Conservation (phyloP, 257 asterid genomes). For the Ehretia macrophylla region DNA sequence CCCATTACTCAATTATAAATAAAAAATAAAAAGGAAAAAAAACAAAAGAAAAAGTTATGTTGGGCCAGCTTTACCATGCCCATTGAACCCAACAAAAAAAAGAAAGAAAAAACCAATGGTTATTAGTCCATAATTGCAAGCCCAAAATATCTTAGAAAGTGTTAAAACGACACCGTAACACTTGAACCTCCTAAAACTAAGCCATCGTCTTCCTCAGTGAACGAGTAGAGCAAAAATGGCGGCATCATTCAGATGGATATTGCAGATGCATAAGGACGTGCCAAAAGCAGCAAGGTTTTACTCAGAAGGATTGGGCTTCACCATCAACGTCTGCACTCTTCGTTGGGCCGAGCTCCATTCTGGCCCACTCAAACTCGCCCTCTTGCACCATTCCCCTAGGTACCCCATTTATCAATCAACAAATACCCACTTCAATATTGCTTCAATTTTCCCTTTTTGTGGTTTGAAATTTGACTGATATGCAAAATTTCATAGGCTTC, state of each 20-base stretch:
- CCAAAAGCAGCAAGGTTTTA: slow-evolving; percentile 89
- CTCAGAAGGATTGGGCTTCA: slow-evolving; percentile 79
- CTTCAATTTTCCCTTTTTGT: background rate
- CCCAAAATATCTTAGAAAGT: too few species aligned
- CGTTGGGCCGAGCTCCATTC: slow-evolving; percentile 95
- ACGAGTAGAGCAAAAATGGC: slow-evolving; percentile 39
- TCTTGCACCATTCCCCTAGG: slow-evolving; percentile 50
- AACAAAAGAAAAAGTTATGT: too few species aligned
- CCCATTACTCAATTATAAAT: too few species aligned
- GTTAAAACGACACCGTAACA: too few species aligned
- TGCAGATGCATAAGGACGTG: slow-evolving; percentile 85
- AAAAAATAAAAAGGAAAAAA: too few species aligned
- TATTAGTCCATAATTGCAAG: too few species aligned
- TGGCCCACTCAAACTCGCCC: slow-evolving; percentile 78
- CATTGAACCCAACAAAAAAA: too few species aligned
- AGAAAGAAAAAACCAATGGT: too few species aligned
- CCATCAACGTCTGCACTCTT: slow-evolving; percentile 69
- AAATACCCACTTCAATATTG: background rate
- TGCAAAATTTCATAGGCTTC: too few species aligned
- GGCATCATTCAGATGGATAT: slow-evolving; percentile 69
- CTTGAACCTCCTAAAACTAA: background rate
- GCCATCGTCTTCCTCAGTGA: background rate
- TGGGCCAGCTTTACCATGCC: too few species aligned
- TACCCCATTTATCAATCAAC: slow-evolving; percentile 21
- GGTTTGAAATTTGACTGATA: background rate